Percentiles rank a stretch among this genome's conserved stretches.
Evolutionary conservation across 208 protist genomes (phyloP).

Genomic region (Trypanosoma theileri): DNA sequence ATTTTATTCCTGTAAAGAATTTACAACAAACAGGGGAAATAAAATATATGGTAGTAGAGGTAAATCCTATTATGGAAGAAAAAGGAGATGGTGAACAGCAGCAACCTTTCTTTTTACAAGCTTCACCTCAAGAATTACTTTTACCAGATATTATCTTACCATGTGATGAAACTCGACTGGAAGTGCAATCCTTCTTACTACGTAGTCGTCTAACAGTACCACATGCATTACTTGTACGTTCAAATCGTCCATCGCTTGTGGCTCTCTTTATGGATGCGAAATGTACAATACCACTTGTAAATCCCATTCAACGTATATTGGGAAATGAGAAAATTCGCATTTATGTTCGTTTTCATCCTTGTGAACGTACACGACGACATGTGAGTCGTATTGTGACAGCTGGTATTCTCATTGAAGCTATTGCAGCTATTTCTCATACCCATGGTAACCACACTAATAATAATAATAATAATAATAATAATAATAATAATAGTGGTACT

Average conservation of each 20-base stretch:
- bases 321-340: conserved; percentile 63
- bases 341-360: conserved; percentile 69
- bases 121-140: conserved; percentile 56
- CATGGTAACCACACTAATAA: conserved; percentile 9
- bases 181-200: conserved; percentile 69
- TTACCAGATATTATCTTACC: conserved; percentile 76
- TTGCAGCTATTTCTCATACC: conserved; percentile 25
- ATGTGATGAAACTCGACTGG: conserved; percentile 43
- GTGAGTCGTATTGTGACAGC: conserved; percentile 46
- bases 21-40: conserved; percentile 61
- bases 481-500: background rate
- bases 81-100: conserved; percentile 15
- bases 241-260: conserved; percentile 74
- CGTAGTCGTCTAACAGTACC: conserved; percentile 56
- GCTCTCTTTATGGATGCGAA: conserved; percentile 70
- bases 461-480: conserved; percentile 7
- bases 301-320: conserved; percentile 58
- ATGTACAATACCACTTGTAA: conserved; percentile 62
- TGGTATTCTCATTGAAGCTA: conserved; percentile 74
- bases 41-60: conserved; percentile 69
- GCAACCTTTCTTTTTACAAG: conserved; percentile 34
- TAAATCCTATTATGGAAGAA: conserved; percentile 71
- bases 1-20: conserved; percentile 85
- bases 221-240: conserved; percentile 71
- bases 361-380: conserved; percentile 43